phyloP scores from a whole-genome alignment of 768 basidiomycete genomes.

The Russula dissimulans region DNA sequence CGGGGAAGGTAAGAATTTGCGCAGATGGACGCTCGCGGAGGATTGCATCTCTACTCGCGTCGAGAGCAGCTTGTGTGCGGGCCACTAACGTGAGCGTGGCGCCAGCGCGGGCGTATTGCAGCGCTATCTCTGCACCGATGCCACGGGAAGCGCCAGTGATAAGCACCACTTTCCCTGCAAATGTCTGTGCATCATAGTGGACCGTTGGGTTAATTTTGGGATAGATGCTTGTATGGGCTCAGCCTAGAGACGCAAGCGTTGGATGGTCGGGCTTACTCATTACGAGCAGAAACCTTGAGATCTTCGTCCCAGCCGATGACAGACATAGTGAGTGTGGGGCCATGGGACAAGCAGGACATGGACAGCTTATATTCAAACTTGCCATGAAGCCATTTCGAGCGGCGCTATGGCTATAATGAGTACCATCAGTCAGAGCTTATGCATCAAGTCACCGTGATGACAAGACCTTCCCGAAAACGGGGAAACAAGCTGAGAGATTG shows the following conservation, averaged over 20 bases:
- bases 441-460: too few species aligned
- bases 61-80: conserved; percentile 1
- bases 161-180: conserved; percentile 16
- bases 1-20: not conserved
- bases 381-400: too few species aligned
- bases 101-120: conserved; percentile 17
- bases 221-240: conserved; percentile 1
- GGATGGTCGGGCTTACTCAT: not conserved
- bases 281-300: not conserved
- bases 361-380: too few species aligned
- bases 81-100: conserved; percentile 14
- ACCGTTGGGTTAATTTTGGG: not conserved
- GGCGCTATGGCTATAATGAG: too few species aligned
- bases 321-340: not conserved
- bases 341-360: too few species aligned
- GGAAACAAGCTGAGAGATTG: too few species aligned
- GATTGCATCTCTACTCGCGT: not conserved
- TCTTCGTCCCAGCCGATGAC: not conserved
- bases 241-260: not conserved
- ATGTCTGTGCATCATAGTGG: conserved; percentile 5
- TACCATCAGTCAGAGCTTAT: too few species aligned
- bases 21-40: not conserved
- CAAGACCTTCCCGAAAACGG: too few species aligned
- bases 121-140: conserved; percentile 19
- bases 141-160: conserved; percentile 22